Conservation (phyloP, 2,329 filamentous ascomycete species). For the Aspergillus pseudoterreus region DNA sequence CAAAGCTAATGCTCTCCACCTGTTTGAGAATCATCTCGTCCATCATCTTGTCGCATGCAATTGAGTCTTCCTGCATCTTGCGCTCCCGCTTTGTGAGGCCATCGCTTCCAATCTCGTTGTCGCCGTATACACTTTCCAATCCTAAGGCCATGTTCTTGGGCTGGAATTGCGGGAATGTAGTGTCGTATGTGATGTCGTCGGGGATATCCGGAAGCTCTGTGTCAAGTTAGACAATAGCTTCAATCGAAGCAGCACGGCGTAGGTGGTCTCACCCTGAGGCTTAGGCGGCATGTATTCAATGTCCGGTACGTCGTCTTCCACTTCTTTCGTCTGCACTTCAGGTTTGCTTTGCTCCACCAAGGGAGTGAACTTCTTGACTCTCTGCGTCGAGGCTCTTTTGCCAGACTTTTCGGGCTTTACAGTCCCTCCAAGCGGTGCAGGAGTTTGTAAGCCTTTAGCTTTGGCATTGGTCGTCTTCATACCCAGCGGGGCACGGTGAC, state of each 20-base stretch:
- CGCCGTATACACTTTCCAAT: constrained; percentile 47
- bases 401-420: constrained; percentile 62
- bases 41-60: constrained; percentile 60
- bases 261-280: constrained; percentile 47
- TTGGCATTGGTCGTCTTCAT: constrained; percentile 97
- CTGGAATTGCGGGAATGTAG: constrained; percentile 50
- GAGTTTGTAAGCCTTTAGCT: constrained; percentile 63
- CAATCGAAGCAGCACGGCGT: background rate
- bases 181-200: constrained; percentile 45
- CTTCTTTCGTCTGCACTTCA: constrained; percentile 45
- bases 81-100: constrained; percentile 63
- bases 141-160: constrained; percentile 53
- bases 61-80: constrained; percentile 63
- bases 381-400: constrained; percentile 58
- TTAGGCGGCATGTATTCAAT: constrained; percentile 86
- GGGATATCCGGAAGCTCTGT: constrained; percentile 44
- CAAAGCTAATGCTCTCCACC: constrained; percentile 61
- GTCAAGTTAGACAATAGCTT: background rate
- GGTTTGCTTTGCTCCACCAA: constrained; percentile 43
- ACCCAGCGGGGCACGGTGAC: constrained; percentile 75
- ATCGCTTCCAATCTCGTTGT: constrained; percentile 48
- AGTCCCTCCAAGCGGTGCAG: constrained; percentile 58
- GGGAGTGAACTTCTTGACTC: constrained; percentile 55
- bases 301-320: constrained; percentile 63
- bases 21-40: constrained; percentile 67